phyloP scores from a whole-genome alignment of 192 early-diverging fungal genomes.

The Backusella liffmaniae region DNA sequence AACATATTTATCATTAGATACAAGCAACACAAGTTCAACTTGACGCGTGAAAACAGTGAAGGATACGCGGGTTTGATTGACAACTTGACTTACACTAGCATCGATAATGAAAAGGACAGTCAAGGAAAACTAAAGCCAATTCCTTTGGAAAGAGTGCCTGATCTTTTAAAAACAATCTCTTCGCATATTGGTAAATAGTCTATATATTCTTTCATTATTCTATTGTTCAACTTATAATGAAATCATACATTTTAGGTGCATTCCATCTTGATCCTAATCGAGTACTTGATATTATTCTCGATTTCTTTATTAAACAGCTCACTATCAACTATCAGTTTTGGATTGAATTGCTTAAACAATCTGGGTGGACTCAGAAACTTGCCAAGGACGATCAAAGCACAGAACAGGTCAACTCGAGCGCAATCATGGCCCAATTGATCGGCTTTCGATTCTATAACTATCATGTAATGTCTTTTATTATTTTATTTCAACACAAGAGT shows the following conservation, averaged over 20 bases:
- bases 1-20: constrained; percentile 35
- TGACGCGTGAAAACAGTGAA: constrained; percentile 77
- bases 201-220: too few relatives aligned
- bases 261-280: constrained; percentile 86
- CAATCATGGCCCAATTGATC: constrained; percentile 60
- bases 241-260: constrained; percentile 40
- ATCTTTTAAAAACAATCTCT: constrained; percentile 20
- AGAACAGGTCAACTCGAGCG: neutral
- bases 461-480: constrained; percentile 33
- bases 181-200: constrained; percentile 17
- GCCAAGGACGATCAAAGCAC: neutral
- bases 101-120: constrained; percentile 18
- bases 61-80: constrained; percentile 77
- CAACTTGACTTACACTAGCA: constrained; percentile 39
- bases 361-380: constrained; percentile 41
- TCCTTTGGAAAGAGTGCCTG: constrained; percentile 19
- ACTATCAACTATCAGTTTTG: constrained; percentile 68
- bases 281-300: constrained; percentile 75
- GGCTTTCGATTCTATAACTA: constrained; percentile 74
- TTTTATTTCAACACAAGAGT: neutral
- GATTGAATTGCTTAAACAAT: constrained; percentile 57
- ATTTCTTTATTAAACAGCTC: constrained; percentile 73
- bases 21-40: constrained; percentile 82
- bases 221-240: neutral
- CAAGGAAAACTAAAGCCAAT: constrained; percentile 13